A percentile compares a stretch with the other conserved stretches of the same genome.
phyloP scores from a whole-genome alignment of 208 protist species.

The Trichomonas gallinae region DNA sequence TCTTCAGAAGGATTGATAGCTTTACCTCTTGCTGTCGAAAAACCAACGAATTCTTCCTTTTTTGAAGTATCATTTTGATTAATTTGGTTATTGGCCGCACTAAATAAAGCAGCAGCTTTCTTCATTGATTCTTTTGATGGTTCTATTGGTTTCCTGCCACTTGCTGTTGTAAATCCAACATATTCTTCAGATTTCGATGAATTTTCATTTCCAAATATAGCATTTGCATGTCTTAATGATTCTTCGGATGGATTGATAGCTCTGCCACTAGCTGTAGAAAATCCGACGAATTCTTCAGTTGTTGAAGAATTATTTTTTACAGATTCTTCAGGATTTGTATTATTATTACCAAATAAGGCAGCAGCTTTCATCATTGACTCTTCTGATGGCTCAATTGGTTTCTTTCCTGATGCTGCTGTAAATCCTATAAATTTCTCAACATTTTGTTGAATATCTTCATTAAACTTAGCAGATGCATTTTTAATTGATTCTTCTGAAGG shows the following conservation, averaged over 20 bases:
- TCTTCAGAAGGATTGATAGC: background rate
- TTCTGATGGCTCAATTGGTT: background rate
- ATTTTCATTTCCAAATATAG: background rate
- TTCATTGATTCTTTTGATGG: background rate
- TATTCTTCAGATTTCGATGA: background rate
- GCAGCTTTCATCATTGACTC: background rate
- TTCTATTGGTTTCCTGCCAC: background rate
- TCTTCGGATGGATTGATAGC: background rate
- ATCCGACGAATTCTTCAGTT: background rate
- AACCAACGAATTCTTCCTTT: background rate
- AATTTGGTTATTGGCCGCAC: too few relatives aligned
- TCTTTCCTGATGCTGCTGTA: background rate
- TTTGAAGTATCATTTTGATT: too few relatives aligned
- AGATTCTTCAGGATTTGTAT: background rate
- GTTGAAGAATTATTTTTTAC: background rate
- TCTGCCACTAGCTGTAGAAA: background rate
- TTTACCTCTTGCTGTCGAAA: background rate
- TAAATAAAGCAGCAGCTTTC: too few relatives aligned
- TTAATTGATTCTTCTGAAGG: background rate
- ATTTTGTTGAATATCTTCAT: background rate
- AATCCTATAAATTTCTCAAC: background rate
- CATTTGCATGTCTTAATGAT: background rate
- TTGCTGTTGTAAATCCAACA: background rate
- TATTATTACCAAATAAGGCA: background rate
- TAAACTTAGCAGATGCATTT: background rate